Evolutionary conservation across 2,329 filamentous ascomycete genomes (phyloP).

Genomic region (Beauveria bassiana): DNA sequence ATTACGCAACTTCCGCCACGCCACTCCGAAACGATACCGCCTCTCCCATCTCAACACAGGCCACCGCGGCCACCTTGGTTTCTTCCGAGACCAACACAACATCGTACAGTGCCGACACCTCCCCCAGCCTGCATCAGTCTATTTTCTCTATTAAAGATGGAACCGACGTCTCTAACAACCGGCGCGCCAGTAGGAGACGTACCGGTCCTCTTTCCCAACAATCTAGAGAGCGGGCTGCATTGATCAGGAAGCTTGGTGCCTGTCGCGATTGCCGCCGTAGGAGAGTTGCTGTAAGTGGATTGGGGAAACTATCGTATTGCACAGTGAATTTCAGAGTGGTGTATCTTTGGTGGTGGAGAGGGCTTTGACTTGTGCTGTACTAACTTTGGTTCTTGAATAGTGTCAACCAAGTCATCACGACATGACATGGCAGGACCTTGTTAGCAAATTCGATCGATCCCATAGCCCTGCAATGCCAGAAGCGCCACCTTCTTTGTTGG

Average conservation of each 20-base stretch:
- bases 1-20: conserved; percentile 16
- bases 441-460: conserved; percentile 44
- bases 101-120: conserved; percentile 32
- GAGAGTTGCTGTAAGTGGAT: conserved; percentile 48
- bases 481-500: conserved; percentile 32
- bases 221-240: conserved; percentile 50
- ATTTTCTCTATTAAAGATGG: conserved; percentile 51
- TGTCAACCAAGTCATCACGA: conserved; percentile 53
- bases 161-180: conserved; percentile 43
- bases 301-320: not conserved
- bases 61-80: conserved; percentile 28
- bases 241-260: conserved; percentile 53
- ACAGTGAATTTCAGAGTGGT: not conserved
- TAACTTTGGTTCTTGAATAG: conserved; percentile 23
- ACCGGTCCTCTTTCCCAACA: conserved; percentile 51
- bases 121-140: conserved; percentile 41
- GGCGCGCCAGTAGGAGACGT: conserved; percentile 49
- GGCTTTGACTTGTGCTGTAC: conserved; percentile 3
- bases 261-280: conserved; percentile 48
- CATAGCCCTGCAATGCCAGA: conserved; percentile 45
- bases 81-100: conserved; percentile 25
- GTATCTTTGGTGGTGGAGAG: not conserved
- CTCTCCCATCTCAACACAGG: conserved; percentile 46
- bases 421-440: conserved; percentile 53
- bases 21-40: conserved; percentile 37